Conservation (phyloP, 169 alveolate species). For the Plasmodium inui region DNA sequence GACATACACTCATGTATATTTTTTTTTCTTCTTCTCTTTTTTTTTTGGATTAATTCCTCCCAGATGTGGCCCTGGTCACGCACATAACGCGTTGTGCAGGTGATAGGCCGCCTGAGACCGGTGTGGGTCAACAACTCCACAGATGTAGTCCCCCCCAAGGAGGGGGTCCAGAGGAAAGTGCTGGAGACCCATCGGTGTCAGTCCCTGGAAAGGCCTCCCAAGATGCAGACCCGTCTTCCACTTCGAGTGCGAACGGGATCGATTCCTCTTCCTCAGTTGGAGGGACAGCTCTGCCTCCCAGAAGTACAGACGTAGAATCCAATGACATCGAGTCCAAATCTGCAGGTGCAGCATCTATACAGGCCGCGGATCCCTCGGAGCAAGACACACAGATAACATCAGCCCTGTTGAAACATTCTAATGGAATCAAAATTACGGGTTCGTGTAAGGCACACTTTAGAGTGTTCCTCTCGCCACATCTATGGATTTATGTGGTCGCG, state of each 20-base stretch:
- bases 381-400: not conserved
- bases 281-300: not conserved
- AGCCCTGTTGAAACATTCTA: not conserved
- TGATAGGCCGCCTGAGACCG: not conserved
- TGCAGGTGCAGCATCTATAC: not conserved
- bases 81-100: not conserved
- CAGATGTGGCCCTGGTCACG: not conserved
- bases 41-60: not conserved
- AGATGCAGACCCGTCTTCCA: not conserved
- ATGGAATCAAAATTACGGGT: slow-evolving; percentile 2
- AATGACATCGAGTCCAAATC: not conserved
- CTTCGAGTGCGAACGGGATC: not conserved
- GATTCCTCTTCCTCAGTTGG: not conserved
- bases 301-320: not conserved
- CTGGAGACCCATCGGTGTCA: not conserved
- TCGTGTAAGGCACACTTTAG: not conserved
- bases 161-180: not conserved
- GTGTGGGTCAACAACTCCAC: not conserved
- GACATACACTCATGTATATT: too few relatives aligned
- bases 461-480: not conserved
- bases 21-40: not conserved
- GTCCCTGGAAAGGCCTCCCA: not conserved
- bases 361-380: not conserved
- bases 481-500: not conserved
- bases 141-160: not conserved